Percentiles rank a stretch among this genome's conserved stretches.
These are phyloP conservation scores for Monilinia aucupariae DNA, from an alignment of 2,329 filamentous ascomycete genomes.

Conservation along the genomic window DNA sequence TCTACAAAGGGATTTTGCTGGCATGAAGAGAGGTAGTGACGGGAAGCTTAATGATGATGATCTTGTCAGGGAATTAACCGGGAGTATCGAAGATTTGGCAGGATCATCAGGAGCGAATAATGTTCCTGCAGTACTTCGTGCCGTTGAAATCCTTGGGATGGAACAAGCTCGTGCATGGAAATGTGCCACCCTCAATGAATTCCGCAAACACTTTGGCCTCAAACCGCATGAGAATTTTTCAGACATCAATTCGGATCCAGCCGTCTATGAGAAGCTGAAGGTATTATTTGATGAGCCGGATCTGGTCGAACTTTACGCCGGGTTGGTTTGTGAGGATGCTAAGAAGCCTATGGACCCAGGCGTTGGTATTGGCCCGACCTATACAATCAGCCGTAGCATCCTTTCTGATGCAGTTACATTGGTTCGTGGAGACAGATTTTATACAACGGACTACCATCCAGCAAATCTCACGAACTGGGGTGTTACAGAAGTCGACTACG, in stretches of 20 bases:
- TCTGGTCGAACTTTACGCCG: conserved; percentile 63
- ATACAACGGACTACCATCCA: conserved; percentile 45
- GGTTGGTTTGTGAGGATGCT: conserved; percentile 52
- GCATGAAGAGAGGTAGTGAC: conserved; percentile 56
- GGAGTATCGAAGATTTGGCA: conserved; percentile 66
- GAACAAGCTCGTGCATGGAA: conserved; percentile 71
- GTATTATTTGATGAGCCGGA: conserved; percentile 57
- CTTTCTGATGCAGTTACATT: conserved; percentile 54
- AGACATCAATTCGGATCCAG: conserved; percentile 73
- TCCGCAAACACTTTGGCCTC: conserved; percentile 73
- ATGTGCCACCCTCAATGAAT: conserved; percentile 68
- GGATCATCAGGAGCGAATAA: conserved; percentile 64
- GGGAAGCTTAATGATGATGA: conserved; percentile 70
- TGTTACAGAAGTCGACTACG: conserved; percentile 65
- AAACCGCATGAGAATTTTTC: conserved; percentile 71
- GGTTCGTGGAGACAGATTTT: conserved; percentile 52
- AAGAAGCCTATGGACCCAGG: conserved; percentile 47
- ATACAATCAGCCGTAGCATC: conserved; percentile 48
- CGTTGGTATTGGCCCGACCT: conserved; percentile 45
- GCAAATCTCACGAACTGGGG: conserved; percentile 77
- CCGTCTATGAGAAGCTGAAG: conserved; percentile 58
- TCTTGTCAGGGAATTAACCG: conserved; percentile 63
- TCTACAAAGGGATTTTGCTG: conserved; percentile 59
- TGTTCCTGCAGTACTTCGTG: conserved; percentile 66
- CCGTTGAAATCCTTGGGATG: conserved; percentile 74